Evolutionary conservation across 2,329 filamentous ascomycete species (phyloP), one percentile per base, ranked within the genome.

Genomic region (Fusarium coicis): DNA sequence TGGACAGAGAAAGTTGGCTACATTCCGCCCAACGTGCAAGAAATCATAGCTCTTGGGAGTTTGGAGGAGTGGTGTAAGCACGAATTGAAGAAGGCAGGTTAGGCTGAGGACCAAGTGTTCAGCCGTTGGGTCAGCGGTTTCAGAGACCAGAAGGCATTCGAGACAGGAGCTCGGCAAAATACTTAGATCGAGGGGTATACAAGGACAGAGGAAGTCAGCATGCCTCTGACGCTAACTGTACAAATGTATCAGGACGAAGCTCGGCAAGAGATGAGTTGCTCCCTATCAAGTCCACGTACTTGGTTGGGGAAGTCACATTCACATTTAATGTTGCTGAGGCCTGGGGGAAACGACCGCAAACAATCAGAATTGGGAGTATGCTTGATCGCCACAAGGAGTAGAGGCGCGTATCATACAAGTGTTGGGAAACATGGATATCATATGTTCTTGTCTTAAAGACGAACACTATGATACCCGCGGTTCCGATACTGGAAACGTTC

Each of bases 401-500:
- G 16, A 44, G 23, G 23, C 18, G 23, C 10, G 26, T 26, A 6
- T 44, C 10, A 26, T 19, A 19, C 7, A 12, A 44, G 7, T 6
- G 18, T 26, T 26, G 2, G 7, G 7, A 16, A 19, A 8, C 42
- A 16, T 26, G n/a, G 7, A 26, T 44, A 18, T 18, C 40, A 5
- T 4, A 12, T 7, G 42, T 11, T 26, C 26, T 26, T 7, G 26
- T 26, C n/a, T n/a, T 26, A 26, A 26, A 26, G 26, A 2, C 10
- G 42, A 18, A 23, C 42, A 12, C 16, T 26, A 44, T 26, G 4
- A 9, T 5, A 84, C 96, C 49, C 87, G 93, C 56, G 93, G 93
- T 0, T 93, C 93, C 6, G 89, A 93, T 76, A 91, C 92, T 44
- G 92, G 96, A 79, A 94, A 95, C 71, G 95, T 96, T 76, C 88